Evolutionary conservation across 345 rosid genomes (phyloP).

Genomic region (Jatropha curcas): DNA sequence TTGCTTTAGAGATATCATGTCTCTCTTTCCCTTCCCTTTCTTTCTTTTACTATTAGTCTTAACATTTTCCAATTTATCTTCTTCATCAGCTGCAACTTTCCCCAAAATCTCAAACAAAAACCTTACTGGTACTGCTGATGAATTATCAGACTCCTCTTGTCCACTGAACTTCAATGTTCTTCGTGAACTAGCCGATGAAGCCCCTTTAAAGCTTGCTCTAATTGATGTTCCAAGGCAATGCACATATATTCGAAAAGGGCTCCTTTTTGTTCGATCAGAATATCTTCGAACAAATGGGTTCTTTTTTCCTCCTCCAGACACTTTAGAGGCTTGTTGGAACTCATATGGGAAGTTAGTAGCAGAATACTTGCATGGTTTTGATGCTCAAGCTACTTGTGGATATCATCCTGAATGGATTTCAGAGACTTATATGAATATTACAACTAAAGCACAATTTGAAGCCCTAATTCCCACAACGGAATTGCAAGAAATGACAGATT

Average conservation of each 20-base stretch:
- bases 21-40: not conserved
- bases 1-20: constrained; percentile 30
- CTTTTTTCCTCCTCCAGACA: constrained; percentile 35
- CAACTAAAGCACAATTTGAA: constrained; percentile 35
- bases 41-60: constrained; percentile 9
- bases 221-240: constrained; percentile 18
- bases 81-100: not conserved
- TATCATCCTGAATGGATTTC: constrained; percentile 29
- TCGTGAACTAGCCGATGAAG: constrained; percentile 12
- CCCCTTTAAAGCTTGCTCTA: constrained; percentile 14
- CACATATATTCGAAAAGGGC: constrained; percentile 20
- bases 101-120: not conserved
- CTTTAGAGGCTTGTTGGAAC: constrained; percentile 33
- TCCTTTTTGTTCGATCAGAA: constrained; percentile 34
- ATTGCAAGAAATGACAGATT: constrained; percentile 24
- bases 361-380: constrained; percentile 25
- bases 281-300: constrained; percentile 26
- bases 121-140: not conserved
- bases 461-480: constrained; percentile 26
- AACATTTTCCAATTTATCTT: constrained; percentile 1
- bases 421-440: constrained; percentile 26
- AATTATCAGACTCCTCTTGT: constrained; percentile 13
- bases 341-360: constrained; percentile 19
- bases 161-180: constrained; percentile 34
- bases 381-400: constrained; percentile 34